These are phyloP conservation scores for Verticillium dahliae DNA, from an alignment of 2,329 filamentous ascomycete genomes.

Conservation along the genomic window DNA sequence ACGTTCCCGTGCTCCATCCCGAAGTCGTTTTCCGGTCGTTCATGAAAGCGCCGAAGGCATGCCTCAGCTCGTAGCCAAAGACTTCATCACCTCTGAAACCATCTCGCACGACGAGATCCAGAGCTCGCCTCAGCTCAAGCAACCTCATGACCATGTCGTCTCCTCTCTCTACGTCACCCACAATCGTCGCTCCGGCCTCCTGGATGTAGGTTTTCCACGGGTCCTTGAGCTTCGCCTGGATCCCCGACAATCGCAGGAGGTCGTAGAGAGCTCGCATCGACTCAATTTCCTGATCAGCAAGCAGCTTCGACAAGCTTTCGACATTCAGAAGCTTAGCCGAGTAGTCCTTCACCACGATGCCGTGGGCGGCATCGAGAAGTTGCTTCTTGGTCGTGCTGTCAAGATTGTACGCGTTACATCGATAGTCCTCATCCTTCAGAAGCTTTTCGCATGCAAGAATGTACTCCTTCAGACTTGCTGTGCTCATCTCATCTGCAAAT, in stretches of 20 bases:
- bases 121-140: slow-evolving; percentile 69
- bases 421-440: slow-evolving; percentile 63
- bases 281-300: slow-evolving; percentile 62
- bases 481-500: slow-evolving; percentile 63
- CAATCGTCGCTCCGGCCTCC: slow-evolving; percentile 66
- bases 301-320: slow-evolving; percentile 62
- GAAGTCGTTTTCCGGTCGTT: slow-evolving; percentile 74
- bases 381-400: slow-evolving; percentile 77
- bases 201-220: slow-evolving; percentile 79
- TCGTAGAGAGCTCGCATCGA: slow-evolving; percentile 73
- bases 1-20: slow-evolving; percentile 74
- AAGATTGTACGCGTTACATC: slow-evolving; percentile 76
- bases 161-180: slow-evolving; percentile 70
- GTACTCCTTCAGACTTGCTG: slow-evolving; percentile 65
- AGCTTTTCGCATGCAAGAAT: slow-evolving; percentile 63
- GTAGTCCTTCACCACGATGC: slow-evolving; percentile 63
- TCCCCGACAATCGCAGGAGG: slow-evolving; percentile 64
- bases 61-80: slow-evolving; percentile 71
- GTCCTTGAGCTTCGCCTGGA: slow-evolving; percentile 62
- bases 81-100: slow-evolving; percentile 74
- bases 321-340: slow-evolving; percentile 59
- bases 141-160: slow-evolving; percentile 83
- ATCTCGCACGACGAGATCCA: slow-evolving; percentile 70
- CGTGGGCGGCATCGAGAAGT: slow-evolving; percentile 67
- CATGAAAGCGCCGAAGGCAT: slow-evolving; percentile 85